Evolutionary conservation across 331 rosid species (phyloP), one percentile per base, ranked within the genome.

Genomic region (Cydonia oblonga): DNA sequence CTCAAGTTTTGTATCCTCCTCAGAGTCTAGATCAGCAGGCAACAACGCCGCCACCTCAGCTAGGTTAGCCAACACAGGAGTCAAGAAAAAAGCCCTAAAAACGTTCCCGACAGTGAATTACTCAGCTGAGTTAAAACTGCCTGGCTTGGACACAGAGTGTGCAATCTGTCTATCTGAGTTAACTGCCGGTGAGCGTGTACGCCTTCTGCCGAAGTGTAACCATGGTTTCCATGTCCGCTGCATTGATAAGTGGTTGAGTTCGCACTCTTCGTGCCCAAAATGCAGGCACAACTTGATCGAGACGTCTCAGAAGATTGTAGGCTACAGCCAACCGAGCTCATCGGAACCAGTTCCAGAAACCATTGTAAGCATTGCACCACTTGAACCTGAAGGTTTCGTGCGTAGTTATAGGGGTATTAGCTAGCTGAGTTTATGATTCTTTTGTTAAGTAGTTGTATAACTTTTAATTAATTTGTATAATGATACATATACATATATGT

Each of bases 221-320:
- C 99, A 95, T 32, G 96, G 99, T 2, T 95, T 89, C 52, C 99
- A 95, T 9, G 81, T 84, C n/a, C 84, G 79, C 3, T 95, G 99
- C 80, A 91, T 95, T 52, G 99, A 91, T 68, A 95, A 86, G 67
- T 95, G 99, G 99, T 78, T 95, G 0, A 86, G 84, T 35, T 84
- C 96, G 2, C 96, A 91, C 79, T 95, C 97, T 0, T 95, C 99
- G 6, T 95, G 99, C 79, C 99, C 99, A 12, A 95, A 85, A 82
- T 95, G 99, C 30, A 80, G 99, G 24, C 96, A 89, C 54, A 87
- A 91, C 76, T 87, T 91, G 9, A 78, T 95, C 6, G 88, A 85
- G 53, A 91, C 93, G 1, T 88, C 90, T 61, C 86, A 85, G 22
- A 95, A 91, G 75, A 89, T 95, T 63, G 84, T 88, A 22, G 96